These are phyloP conservation scores for Naganishia antarctica DNA, from an alignment of 768 basidiomycete species.

Conservation along the genomic window DNA sequence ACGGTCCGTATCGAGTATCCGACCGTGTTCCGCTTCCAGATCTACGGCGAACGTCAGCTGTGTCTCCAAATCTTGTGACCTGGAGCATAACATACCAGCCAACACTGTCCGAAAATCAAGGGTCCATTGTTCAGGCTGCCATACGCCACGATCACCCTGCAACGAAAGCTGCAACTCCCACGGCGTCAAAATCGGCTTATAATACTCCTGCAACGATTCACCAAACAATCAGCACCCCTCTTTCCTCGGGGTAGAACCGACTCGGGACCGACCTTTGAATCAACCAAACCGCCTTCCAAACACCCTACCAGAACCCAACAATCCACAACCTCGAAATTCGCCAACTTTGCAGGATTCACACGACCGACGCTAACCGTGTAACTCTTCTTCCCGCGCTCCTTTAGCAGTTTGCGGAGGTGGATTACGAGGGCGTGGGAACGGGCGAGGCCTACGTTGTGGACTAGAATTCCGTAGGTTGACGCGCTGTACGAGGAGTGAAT, in stretches of 20 bases:
- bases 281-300: constrained; percentile 74
- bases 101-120: constrained; percentile 63
- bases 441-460: constrained; percentile 87
- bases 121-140: constrained; percentile 56
- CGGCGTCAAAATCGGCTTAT: constrained; percentile 85
- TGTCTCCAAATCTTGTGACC: neutral
- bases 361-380: constrained; percentile 95
- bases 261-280: constrained; percentile 38
- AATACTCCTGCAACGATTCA: constrained; percentile 67
- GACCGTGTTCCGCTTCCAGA: constrained; percentile 20
- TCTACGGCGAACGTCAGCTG: neutral
- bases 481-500: constrained; percentile 85
- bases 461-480: constrained; percentile 89
- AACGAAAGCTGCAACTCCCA: constrained; percentile 82
- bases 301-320: constrained; percentile 94
- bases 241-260: constrained; percentile 56
- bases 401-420: constrained; percentile 68
- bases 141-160: constrained; percentile 64
- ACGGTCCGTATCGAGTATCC: neutral
- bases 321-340: constrained; percentile 92
- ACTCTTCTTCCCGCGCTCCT: constrained; percentile 70
- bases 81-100: constrained; percentile 33
- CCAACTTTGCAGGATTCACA: constrained; percentile 87
- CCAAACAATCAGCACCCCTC: constrained; percentile 50
- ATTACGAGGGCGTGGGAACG: constrained; percentile 80